These are phyloP conservation scores for Gaeumannomyces sp. DNA, from an alignment of 2,329 filamentous ascomycete genomes.

Conservation along the genomic window DNA sequence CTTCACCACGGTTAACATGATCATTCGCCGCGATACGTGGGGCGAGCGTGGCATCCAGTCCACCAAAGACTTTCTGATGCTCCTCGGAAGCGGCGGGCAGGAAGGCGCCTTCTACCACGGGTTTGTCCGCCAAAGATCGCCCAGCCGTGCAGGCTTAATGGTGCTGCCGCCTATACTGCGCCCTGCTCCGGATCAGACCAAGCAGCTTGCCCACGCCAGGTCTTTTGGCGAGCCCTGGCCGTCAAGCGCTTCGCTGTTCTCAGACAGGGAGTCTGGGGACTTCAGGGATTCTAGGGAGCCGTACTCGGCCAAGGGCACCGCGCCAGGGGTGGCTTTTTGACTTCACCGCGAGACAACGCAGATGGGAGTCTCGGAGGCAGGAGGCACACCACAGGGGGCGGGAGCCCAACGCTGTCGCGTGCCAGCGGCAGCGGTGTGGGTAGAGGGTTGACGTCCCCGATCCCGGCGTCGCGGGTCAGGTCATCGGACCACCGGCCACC, in stretches of 20 bases:
- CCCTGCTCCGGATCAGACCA: slow-evolving; percentile 29
- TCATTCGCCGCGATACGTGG: slow-evolving; percentile 45
- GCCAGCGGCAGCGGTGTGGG: slow-evolving; percentile 22
- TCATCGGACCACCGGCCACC: slow-evolving; percentile 54
- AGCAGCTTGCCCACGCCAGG: slow-evolving; percentile 32
- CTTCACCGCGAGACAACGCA: slow-evolving; percentile 23
- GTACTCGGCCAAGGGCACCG: slow-evolving; percentile 21
- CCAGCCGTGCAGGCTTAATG: slow-evolving; percentile 25
- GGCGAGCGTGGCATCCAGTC: slow-evolving; percentile 37
- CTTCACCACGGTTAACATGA: slow-evolving; percentile 34
- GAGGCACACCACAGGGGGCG: slow-evolving; percentile 38
- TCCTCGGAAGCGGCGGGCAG: slow-evolving; percentile 38
- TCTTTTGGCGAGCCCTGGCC: slow-evolving; percentile 33
- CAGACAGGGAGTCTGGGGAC: slow-evolving; percentile 21
- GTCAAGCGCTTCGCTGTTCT: slow-evolving; percentile 16
- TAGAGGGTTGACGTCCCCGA: slow-evolving; percentile 37
- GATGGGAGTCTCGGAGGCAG: slow-evolving; percentile 25
- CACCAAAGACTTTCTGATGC: slow-evolving; percentile 43
- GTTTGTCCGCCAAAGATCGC: slow-evolving; percentile 33
- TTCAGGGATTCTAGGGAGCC: slow-evolving; percentile 18
- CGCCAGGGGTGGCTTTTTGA: slow-evolving; percentile 20
- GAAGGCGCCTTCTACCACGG: slow-evolving; percentile 33
- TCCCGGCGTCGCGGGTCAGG: slow-evolving; percentile 31
- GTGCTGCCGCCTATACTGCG: slow-evolving; percentile 24
- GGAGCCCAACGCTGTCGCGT: slow-evolving; percentile 35